These are phyloP conservation scores for Nematodospora valgi DNA, from an alignment of 805 yeast species.

Conservation along the genomic window DNA sequence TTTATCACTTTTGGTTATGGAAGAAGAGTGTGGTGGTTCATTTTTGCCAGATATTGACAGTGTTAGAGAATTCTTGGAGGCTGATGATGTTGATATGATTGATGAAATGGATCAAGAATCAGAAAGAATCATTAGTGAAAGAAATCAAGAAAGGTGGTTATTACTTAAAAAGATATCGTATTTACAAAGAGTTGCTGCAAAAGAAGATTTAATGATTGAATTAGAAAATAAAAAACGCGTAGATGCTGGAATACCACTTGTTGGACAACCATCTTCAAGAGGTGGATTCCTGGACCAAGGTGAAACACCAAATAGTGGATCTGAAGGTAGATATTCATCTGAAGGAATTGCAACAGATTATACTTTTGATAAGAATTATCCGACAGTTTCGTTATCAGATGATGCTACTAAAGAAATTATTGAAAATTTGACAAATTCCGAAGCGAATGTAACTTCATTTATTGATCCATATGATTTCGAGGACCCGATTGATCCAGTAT, in stretches of 20 bases:
- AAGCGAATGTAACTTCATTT: conserved; percentile 39
- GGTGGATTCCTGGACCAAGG: neutral
- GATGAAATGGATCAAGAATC: conserved; percentile 37
- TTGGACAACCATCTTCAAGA: neutral
- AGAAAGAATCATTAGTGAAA: conserved; percentile 33
- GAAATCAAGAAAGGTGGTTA: conserved; percentile 62
- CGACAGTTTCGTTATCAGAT: conserved; percentile 43
- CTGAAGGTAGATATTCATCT: conserved; percentile 1
- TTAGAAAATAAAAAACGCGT: conserved; percentile 36
- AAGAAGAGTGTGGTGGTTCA: conserved; percentile 22
- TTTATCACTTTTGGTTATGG: conserved; percentile 51
- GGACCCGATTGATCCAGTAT: conserved; percentile 81
- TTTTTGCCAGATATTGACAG: conserved; percentile 58
- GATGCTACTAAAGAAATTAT: conserved; percentile 41
- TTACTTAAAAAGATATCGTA: conserved; percentile 69
- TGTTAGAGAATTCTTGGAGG: conserved; percentile 52
- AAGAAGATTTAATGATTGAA: conserved; percentile 38
- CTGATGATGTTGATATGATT: conserved; percentile 36
- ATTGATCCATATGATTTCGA: conserved; percentile 86
- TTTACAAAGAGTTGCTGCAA: conserved; percentile 62
- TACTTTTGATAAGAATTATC: conserved; percentile 15
- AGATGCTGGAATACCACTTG: conserved; percentile 23
- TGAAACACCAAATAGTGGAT: neutral
- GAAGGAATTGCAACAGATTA: conserved; percentile 4
- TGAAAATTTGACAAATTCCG: conserved; percentile 35